Percentiles rank a stretch among this genome's conserved stretches.
Conservation (phyloP, 176 grass and related monocot species). For the maize (Zea mays) region DNA sequence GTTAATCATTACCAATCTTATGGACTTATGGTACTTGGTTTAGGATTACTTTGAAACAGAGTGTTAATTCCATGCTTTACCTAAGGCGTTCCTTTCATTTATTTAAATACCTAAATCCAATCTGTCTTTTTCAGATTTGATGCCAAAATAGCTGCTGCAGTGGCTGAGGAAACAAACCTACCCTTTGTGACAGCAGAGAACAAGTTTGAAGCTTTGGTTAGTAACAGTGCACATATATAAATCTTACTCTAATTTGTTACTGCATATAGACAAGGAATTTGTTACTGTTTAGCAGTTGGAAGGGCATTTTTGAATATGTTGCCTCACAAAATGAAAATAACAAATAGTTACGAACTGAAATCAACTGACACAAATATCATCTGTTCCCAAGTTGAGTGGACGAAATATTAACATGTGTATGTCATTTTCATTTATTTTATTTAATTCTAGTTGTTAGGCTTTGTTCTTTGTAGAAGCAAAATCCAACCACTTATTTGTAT, state of each 20-base stretch:
- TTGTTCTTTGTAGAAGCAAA: slow-evolving; percentile 27
- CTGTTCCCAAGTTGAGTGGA: background rate
- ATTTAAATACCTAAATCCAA: slow-evolving; percentile 29
- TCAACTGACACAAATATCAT: background rate
- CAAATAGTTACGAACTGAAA: background rate
- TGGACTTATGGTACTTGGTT: slow-evolving; percentile 28
- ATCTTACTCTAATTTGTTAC: background rate
- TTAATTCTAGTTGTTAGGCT: background rate
- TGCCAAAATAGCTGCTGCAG: slow-evolving; percentile 89
- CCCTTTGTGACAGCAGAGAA: slow-evolving; percentile 97
- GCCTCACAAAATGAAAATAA: background rate
- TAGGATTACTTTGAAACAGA: background rate
- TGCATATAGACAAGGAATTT: background rate
- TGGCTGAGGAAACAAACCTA: slow-evolving; percentile 84
- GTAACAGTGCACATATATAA: slow-evolving; percentile 25
- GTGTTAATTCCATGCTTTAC: slow-evolving; percentile 8
- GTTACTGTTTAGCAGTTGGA: background rate
- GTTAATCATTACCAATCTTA: slow-evolving; percentile 18
- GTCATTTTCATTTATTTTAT: background rate
- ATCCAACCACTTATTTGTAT: slow-evolving; percentile 6
- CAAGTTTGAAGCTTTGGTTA: slow-evolving; percentile 99
- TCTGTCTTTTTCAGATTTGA: slow-evolving; percentile 76
- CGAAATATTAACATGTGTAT: background rate
- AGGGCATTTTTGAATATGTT: background rate
- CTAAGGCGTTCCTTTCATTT: background rate